Percentiles rank a stretch among this genome's conserved stretches.
phyloP scores from a whole-genome alignment of 257 asterid genomes.

The Petunia axillaris region DNA sequence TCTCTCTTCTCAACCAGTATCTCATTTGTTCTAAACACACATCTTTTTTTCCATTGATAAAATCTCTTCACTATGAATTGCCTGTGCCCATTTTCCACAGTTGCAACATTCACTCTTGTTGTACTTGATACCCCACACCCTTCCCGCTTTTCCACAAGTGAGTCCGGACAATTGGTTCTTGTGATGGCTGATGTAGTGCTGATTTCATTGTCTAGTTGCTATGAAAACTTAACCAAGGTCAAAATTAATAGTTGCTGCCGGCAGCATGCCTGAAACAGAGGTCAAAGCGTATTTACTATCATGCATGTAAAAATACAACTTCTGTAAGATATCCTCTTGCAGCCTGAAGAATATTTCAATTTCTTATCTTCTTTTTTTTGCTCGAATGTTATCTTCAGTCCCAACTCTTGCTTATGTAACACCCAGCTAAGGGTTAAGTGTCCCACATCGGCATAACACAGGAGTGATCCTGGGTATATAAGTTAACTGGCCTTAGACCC shows the following conservation, averaged over 20 bases:
- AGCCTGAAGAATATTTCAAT: neutral
- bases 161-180: too few relatives aligned
- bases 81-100: neutral
- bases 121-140: neutral
- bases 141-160: too few relatives aligned
- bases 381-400: neutral
- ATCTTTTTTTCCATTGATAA: neutral
- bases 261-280: neutral
- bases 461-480: too few relatives aligned
- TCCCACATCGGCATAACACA: too few relatives aligned
- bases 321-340: constrained; percentile 15
- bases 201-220: neutral
- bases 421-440: too few relatives aligned
- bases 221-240: neutral
- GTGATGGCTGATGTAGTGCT: too few relatives aligned
- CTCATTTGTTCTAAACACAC: constrained; percentile 1
- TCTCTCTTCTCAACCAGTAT: constrained; percentile 16
- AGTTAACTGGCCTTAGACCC: too few relatives aligned
- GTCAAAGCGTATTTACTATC: neutral
- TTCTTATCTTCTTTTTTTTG: constrained; percentile 6
- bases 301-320: neutral
- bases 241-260: constrained; percentile 12
- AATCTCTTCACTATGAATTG: neutral
- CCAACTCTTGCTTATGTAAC: neutral
- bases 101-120: neutral